Base-by-base conservation (phyloP, 306 rosid genomes). In the Macrotyloma uniflorum region DNA sequence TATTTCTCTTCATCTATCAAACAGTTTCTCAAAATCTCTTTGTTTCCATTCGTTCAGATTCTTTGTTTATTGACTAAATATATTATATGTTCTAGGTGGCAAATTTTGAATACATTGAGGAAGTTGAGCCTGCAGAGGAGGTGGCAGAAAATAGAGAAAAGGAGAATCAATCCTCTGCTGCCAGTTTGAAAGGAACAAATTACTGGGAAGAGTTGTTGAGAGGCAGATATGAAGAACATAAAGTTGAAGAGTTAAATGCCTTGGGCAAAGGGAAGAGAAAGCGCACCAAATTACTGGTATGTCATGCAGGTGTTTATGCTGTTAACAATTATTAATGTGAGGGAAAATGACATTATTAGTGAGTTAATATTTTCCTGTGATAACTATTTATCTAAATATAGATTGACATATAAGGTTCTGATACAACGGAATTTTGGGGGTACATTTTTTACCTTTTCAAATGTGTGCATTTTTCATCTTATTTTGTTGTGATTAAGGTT, bases 231-330 rank as follows among this genome's bases (percentile, higher is more conserved):
- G 90, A 92, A 84, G 98, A 80, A 83, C 89, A 88, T 77, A 88
- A 92, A 86, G 80, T 84, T 71, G 98, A 92, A 82, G 98, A 95
- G 79, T 86, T 86, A 51, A 92, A 82, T 67, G 74, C 98, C 77
- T 82, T 95, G 83, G 98, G 98, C 53, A 95, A 95, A 84, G 98
- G 98, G 77, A 95, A 92, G 87, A 84, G 98, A 84, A 88, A 89
- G 77, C 95, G 98, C 11, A 92, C 89, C n/a, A 57, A 24, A 13
- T 57, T 7, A 85, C 86, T 83, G 98, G 98, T 95, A 79, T 80
- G 72, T 70, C 49, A 58, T 32, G 49, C 15, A 54, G 49, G 61
- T 19, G 16, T 78, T 75, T 16, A 18, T 80, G 61, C 13, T 23
- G 63, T n/a, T 55, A 24, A 57, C 33, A 24, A 57, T 4, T 12